These are phyloP conservation scores for Colletotrichum higginsianum DNA, from an alignment of 2,329 filamentous ascomycete species.

Conservation along the genomic window DNA sequence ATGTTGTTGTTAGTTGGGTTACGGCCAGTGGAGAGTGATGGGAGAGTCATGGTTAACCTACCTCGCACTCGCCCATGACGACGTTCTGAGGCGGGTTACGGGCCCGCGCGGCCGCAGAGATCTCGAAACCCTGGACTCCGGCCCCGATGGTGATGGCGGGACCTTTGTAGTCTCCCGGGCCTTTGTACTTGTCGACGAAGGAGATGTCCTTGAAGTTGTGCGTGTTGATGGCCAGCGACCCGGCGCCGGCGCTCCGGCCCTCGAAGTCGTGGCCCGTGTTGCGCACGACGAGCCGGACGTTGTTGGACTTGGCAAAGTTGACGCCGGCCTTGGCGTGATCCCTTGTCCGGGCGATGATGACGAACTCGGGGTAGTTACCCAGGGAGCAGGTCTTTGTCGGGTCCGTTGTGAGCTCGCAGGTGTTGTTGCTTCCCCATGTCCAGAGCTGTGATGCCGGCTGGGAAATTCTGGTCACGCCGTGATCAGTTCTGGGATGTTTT, in stretches of 20 bases:
- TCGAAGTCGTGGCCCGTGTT: conserved; percentile 72
- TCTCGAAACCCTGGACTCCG: conserved; percentile 64
- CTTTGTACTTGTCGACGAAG: conserved; percentile 55
- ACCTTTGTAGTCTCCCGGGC: conserved; percentile 61
- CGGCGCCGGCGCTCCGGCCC: conserved; percentile 75
- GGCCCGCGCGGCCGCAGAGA: conserved; percentile 58
- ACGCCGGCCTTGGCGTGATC: conserved; percentile 51
- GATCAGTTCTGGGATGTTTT: conserved; percentile 10
- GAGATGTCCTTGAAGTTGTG: conserved; percentile 66
- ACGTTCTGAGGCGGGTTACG: conserved; percentile 58
- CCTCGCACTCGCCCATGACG: conserved; percentile 68
- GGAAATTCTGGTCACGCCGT: conserved; percentile 45
- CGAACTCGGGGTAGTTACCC: conserved; percentile 57
- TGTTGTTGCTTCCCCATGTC: conserved; percentile 61
- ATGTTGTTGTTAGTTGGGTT: neutral
- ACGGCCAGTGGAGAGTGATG: neutral
- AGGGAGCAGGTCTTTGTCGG: conserved; percentile 54
- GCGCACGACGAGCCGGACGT: conserved; percentile 67
- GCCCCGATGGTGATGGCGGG: conserved; percentile 68
- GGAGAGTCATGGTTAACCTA: neutral
- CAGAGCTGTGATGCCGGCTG: conserved; percentile 52
- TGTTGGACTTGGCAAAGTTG: conserved; percentile 52
- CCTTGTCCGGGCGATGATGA: conserved; percentile 45
- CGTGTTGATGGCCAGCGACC: conserved; percentile 70
- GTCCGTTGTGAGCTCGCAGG: conserved; percentile 54